phyloP scores from a whole-genome alignment of 768 basidiomycete species.

The Tylopilus rubrobrunneus region DNA sequence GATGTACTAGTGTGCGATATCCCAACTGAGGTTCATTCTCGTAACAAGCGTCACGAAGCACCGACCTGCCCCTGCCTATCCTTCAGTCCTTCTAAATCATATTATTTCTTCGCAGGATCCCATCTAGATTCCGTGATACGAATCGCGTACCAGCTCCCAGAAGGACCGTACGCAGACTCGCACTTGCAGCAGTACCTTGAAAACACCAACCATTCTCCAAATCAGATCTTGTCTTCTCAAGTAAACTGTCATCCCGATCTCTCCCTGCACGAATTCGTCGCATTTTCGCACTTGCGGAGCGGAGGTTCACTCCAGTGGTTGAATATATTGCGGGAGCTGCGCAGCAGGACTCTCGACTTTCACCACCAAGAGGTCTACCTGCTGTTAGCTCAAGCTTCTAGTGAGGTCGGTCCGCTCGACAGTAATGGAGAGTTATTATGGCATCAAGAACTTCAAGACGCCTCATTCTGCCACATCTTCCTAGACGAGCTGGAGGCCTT shows the following conservation, averaged over 20 bases:
- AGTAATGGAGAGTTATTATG: slow-evolving; percentile 25
- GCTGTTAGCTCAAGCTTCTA: slow-evolving; percentile 41
- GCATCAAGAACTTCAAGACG: slow-evolving; percentile 36
- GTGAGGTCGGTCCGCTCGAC: slow-evolving; percentile 38
- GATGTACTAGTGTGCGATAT: background rate
- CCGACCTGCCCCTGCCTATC: background rate
- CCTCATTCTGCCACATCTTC: slow-evolving; percentile 26
- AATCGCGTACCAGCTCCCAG: slow-evolving; percentile 24
- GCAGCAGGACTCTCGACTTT: slow-evolving; percentile 37
- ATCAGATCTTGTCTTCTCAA: slow-evolving; percentile 42
- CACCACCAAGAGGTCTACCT: slow-evolving; percentile 37
- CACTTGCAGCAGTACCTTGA: slow-evolving; percentile 35
- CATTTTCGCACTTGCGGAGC: slow-evolving; percentile 44
- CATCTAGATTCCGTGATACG: background rate
- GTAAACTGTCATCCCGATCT: slow-evolving; percentile 37
- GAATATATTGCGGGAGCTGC: slow-evolving; percentile 42
- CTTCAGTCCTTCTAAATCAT: too few species aligned
- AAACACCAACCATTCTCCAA: slow-evolving; percentile 38
- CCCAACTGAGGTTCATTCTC: background rate
- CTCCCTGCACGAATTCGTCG: slow-evolving; percentile 42
- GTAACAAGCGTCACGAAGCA: too few species aligned
- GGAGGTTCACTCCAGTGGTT: slow-evolving; percentile 24
- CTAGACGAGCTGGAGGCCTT: slow-evolving; percentile 35
- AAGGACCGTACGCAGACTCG: slow-evolving; percentile 27
- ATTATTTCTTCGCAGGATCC: background rate